A percentile compares a stretch with the other conserved stretches of the same genome.
These are phyloP conservation scores for Moricandia moricandioides DNA, from an alignment of 345 rosid species.

Conservation along the genomic window DNA sequence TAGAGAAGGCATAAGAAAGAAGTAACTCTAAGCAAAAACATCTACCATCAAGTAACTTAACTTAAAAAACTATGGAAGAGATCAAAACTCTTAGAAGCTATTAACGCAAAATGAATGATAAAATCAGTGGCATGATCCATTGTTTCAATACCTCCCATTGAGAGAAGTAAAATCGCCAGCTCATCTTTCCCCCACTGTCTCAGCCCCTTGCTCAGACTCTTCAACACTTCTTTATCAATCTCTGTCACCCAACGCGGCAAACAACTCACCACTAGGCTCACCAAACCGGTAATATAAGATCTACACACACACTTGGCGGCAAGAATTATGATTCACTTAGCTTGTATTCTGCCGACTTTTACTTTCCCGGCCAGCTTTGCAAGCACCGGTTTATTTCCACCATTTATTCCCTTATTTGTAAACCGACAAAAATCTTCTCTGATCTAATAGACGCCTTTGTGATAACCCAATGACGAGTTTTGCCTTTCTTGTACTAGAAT, in stretches of 20 bases:
- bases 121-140: slow-evolving; percentile 83
- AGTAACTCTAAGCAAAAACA: not conserved
- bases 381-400: too few relatives aligned
- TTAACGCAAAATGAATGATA: slow-evolving; percentile 38
- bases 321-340: too few relatives aligned
- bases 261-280: slow-evolving; percentile 60
- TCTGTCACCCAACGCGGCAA: slow-evolving; percentile 32
- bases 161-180: slow-evolving; percentile 69
- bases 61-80: slow-evolving; percentile 11
- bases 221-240: slow-evolving; percentile 67
- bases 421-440: too few relatives aligned
- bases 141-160: slow-evolving; percentile 59
- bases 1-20: not conserved
- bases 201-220: slow-evolving; percentile 72
- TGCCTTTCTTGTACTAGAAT: too few relatives aligned
- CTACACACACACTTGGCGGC: too few relatives aligned
- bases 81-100: slow-evolving; percentile 9
- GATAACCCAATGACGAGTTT: too few relatives aligned
- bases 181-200: slow-evolving; percentile 75
- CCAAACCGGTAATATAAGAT: slow-evolving; percentile 55
- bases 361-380: too few relatives aligned
- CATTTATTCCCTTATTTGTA: too few relatives aligned
- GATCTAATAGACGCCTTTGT: too few relatives aligned
- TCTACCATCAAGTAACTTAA: not conserved
- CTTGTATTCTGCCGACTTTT: too few relatives aligned